These are phyloP conservation scores for Cenchrus purpureus DNA, from an alignment of 176 grass and related monocot species.

Conservation along the genomic window DNA sequence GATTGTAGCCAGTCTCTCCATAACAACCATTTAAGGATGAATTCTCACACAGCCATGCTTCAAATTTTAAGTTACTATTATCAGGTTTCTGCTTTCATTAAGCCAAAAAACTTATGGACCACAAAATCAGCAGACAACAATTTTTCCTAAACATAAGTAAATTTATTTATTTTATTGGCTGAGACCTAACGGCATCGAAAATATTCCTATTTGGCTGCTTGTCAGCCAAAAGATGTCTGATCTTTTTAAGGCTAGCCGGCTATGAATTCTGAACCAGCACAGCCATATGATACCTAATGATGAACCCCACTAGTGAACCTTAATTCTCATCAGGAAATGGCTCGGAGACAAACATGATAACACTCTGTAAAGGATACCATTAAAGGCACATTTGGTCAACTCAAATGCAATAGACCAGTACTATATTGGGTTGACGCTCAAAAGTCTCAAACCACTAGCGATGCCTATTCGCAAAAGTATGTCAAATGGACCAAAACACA, in stretches of 20 bases:
- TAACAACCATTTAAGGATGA: neutral
- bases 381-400: neutral
- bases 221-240: neutral
- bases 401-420: neutral
- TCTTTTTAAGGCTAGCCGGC: neutral
- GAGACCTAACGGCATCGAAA: constrained; percentile 7
- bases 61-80: neutral
- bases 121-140: neutral
- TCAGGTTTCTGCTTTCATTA: neutral
- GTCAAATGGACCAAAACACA: constrained; percentile 1
- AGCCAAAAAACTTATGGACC: neutral
- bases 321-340: neutral
- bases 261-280: neutral
- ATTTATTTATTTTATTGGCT: neutral
- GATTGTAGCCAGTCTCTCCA: neutral
- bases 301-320: neutral
- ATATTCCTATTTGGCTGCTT: neutral
- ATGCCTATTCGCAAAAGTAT: neutral
- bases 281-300: neutral
- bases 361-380: constrained; percentile 9
- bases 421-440: constrained; percentile 5
- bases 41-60: neutral
- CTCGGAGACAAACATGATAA: neutral
- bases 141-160: neutral
- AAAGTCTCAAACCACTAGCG: constrained; percentile 13